Percentiles rank a stretch among this genome's conserved stretches.
These are phyloP conservation scores for Petunia axillaris DNA, from an alignment of 257 asterid species.

Conservation along the genomic window DNA sequence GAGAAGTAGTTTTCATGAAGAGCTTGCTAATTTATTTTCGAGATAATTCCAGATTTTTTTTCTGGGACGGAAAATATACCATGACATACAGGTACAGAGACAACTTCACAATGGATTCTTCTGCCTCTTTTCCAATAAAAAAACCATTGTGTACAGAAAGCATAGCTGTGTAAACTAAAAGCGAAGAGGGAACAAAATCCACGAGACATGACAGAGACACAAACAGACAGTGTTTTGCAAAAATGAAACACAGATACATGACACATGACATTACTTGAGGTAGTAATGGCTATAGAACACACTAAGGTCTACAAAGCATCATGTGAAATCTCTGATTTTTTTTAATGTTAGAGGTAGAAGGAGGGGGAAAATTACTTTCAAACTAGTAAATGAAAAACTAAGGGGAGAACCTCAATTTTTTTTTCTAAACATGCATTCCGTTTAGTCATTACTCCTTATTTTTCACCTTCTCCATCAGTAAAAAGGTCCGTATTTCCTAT, in stretches of 20 bases:
- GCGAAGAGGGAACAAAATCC: not conserved
- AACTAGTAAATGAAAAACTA: no score
- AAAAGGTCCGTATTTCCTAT: no score
- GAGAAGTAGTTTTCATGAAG: not conserved
- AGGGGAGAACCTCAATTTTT: no score
- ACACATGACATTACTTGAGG: not conserved
- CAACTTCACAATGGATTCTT: not conserved
- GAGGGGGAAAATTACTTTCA: no score
- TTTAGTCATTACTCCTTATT: no score
- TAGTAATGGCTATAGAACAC: no score
- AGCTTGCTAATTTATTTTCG: not conserved
- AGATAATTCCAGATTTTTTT: not conserved
- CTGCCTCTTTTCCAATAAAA: not conserved
- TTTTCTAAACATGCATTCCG: no score
- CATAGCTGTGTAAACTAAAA: not conserved
- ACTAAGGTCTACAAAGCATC: not conserved
- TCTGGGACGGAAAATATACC: not conserved
- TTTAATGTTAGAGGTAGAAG: no score
- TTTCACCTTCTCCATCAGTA: no score
- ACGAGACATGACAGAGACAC: not conserved
- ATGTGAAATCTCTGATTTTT: not conserved
- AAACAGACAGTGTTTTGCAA: not conserved
- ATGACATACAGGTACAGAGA: not conserved
- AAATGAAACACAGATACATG: not conserved
- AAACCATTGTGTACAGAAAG: not conserved